phyloP scores from a whole-genome alignment of 2,329 filamentous ascomycete species.

The Fusarium sp. region DNA sequence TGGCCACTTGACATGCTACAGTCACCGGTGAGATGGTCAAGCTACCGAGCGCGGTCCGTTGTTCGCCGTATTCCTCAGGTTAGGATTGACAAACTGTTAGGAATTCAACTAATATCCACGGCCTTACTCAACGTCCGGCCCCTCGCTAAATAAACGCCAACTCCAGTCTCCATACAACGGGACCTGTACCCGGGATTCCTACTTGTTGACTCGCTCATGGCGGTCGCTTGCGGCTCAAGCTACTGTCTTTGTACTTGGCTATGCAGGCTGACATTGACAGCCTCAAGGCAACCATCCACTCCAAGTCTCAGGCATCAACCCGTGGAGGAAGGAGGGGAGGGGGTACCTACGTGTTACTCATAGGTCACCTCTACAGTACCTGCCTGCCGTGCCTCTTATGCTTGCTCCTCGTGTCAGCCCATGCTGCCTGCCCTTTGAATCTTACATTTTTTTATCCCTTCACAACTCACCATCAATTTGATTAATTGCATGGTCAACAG shows the following conservation, averaged over 20 bases:
- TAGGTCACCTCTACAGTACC: not conserved
- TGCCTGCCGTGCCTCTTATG: not conserved
- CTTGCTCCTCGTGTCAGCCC: slow-evolving; percentile 21
- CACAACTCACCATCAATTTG: not conserved
- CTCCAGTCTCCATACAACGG: not conserved
- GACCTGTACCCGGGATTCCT: not conserved
- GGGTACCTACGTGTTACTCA: slow-evolving; percentile 3
- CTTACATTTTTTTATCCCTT: slow-evolving; percentile 12
- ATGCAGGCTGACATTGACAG: slow-evolving; percentile 28
- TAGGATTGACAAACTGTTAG: too few relatives aligned
- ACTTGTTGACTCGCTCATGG: not conserved
- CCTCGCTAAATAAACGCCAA: not conserved
- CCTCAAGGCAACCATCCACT: slow-evolving; percentile 41
- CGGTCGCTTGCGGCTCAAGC: not conserved
- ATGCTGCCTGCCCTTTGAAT: slow-evolving; percentile 13
- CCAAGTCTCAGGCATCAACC: slow-evolving; percentile 34
- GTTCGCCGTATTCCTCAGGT: too few relatives aligned
- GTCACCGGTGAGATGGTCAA: too few relatives aligned
- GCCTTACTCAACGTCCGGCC: too few relatives aligned
- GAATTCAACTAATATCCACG: too few relatives aligned
- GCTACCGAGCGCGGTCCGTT: too few relatives aligned
- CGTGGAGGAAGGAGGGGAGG: slow-evolving; percentile 11
- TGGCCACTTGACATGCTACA: too few relatives aligned
- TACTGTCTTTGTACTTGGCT: not conserved
- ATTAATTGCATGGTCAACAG: not conserved